Evolutionary conservation across 2,329 filamentous ascomycete species (phyloP).

Genomic region (Pseudopithomyces chartarum): DNA sequence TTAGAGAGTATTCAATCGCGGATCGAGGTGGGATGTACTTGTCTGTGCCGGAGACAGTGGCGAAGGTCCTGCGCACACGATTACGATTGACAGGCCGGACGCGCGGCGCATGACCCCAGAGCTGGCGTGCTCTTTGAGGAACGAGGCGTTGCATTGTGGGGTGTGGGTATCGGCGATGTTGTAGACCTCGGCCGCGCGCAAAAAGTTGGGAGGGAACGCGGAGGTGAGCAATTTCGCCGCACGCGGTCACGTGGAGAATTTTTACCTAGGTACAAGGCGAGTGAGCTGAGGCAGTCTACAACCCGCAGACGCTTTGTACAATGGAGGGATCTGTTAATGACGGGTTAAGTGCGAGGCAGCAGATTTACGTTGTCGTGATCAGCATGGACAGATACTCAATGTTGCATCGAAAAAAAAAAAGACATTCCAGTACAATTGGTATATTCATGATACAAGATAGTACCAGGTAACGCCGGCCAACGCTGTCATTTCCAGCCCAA

Average conservation of each 20-base stretch:
- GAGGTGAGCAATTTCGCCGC: constrained; percentile 26
- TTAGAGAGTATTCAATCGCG: constrained; percentile 18
- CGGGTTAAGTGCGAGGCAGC: background rate
- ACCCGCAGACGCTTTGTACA: too few relatives aligned
- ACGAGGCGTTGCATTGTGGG: constrained; percentile 30
- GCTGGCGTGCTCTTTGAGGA: constrained; percentile 42
- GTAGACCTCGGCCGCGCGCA: background rate
- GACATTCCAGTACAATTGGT: background rate
- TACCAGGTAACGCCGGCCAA: constrained; percentile 14
- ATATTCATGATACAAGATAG: background rate
- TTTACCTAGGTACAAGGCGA: too few relatives aligned
- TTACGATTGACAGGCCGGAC: constrained; percentile 48
- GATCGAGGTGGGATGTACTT: constrained; percentile 23
- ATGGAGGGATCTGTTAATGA: too few relatives aligned
- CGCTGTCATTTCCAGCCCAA: constrained; percentile 9
- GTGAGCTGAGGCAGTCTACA: too few relatives aligned
- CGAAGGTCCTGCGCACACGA: constrained; percentile 47
- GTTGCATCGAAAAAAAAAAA: background rate
- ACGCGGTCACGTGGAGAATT: constrained; percentile 25
- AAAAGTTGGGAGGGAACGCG: constrained; percentile 23
- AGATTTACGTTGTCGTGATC: background rate
- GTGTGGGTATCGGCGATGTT: background rate
- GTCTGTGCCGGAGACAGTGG: constrained; percentile 49
- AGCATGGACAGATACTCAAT: too few relatives aligned
- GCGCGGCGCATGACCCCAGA: constrained; percentile 56